Conservation (phyloP, 1,284 basidiomycete species). For the Chondrostereum purpureum region DNA sequence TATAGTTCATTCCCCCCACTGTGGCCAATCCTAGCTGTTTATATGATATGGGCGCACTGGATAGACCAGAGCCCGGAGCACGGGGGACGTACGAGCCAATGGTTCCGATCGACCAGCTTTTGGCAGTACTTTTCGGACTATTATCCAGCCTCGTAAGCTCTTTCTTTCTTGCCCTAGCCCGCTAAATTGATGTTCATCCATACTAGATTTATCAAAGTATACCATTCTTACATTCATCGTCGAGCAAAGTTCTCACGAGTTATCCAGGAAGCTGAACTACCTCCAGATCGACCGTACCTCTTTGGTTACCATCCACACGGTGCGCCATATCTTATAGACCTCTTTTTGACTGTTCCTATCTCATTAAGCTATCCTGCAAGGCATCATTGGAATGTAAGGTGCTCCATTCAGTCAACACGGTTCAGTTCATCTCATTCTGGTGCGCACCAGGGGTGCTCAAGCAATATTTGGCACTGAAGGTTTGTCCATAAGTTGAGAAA, state of each 20-base stretch:
- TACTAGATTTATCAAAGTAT: constrained; percentile 60
- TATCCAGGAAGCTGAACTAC: constrained; percentile 76
- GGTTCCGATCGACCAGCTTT: constrained; percentile 65
- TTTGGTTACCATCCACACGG: constrained; percentile 98
- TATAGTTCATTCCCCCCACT: constrained; percentile 80
- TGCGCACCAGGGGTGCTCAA: constrained; percentile 75
- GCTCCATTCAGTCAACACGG: too few relatives aligned
- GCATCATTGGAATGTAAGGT: constrained; percentile 89
- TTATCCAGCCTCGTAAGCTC: constrained; percentile 82
- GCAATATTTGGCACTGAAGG: constrained; percentile 94
- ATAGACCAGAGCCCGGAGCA: constrained; percentile 74
- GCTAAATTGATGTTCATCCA: too few relatives aligned
- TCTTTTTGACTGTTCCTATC: background rate
- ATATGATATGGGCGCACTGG: constrained; percentile 74
- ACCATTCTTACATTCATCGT: too few relatives aligned
- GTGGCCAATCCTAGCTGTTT: constrained; percentile 84
- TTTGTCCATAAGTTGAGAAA: constrained; percentile 17
- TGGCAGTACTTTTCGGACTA: constrained; percentile 91
- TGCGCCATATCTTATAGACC: constrained; percentile 19
- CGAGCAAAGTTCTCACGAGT: too few relatives aligned
- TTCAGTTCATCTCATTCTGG: too few relatives aligned
- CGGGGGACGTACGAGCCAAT: constrained; percentile 74
- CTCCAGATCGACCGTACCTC: constrained; percentile 86
- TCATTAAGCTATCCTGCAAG: constrained; percentile 26
- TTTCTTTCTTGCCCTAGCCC: too few relatives aligned